phyloP scores from a whole-genome alignment of 2,329 filamentous ascomycete species.

The Claviceps quebecensis region DNA sequence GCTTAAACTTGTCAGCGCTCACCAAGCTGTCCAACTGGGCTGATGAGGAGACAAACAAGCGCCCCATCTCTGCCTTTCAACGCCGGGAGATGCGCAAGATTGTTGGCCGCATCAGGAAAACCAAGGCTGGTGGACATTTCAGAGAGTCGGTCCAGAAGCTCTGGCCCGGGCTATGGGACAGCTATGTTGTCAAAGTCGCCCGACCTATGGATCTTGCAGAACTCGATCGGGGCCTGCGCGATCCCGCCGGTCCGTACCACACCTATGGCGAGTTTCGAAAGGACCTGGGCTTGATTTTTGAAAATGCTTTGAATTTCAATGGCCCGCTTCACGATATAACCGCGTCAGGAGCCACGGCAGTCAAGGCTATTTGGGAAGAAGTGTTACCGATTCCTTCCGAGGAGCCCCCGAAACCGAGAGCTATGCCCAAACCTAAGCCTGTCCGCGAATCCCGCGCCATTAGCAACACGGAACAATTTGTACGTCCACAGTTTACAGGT shows the following conservation, averaged over 20 bases:
- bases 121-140: conserved; percentile 66
- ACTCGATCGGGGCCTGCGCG: conserved; percentile 69
- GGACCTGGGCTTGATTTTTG: conserved; percentile 64
- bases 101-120: conserved; percentile 69
- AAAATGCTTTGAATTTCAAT: conserved; percentile 74
- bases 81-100: conserved; percentile 49
- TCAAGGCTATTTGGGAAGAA: conserved; percentile 37
- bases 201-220: conserved; percentile 73
- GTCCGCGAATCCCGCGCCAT: conserved; percentile 20
- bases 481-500: conserved; percentile 17
- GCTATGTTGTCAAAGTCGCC: conserved; percentile 54
- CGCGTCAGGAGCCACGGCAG: conserved; percentile 36
- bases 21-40: conserved; percentile 24
- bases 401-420: conserved; percentile 46
- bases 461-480: conserved; percentile 11
- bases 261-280: conserved; percentile 58
- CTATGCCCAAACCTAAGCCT: conserved; percentile 25
- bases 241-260: conserved; percentile 42
- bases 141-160: conserved; percentile 62
- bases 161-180: conserved; percentile 61
- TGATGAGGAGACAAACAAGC: conserved; percentile 28
- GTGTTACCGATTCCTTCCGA: conserved; percentile 29
- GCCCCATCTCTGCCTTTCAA: conserved; percentile 43
- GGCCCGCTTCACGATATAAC: conserved; percentile 64
- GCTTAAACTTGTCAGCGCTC: conserved; percentile 10